Evolutionary conservation across 768 basidiomycete species (phyloP), one percentile per base, ranked within the genome.

Genomic region (Candolleomyces efflorescens): DNA sequence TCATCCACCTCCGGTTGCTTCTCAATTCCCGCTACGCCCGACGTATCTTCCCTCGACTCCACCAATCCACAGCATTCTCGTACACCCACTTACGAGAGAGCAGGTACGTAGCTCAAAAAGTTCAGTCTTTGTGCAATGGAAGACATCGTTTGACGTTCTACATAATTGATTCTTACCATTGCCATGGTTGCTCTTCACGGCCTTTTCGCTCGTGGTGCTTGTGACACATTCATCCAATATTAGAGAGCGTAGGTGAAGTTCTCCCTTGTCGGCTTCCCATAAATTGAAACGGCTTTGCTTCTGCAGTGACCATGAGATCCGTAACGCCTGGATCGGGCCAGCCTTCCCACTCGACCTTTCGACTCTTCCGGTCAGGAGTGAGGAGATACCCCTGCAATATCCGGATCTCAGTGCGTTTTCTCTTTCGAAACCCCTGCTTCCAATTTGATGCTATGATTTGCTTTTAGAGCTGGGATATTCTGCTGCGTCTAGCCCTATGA

Each of bases 41-140:
- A 26, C 27, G n/a, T 17, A 4, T 48, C 18, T 1, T 10, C 9
- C 12, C 37, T 53, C 17, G 43, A 39, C 18, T 3, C 23, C 20
- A 22, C 7, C 44, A 23, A 20, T 23, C 11, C 44, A n/a, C 53
- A 92, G 90, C 62, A 77, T 92, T 41, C 75, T 91, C 1, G 78
- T 91, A 0, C 89, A 91, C 67, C 90, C 90, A 0, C 69, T 91
- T 46, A 91, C 90, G 11, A 77, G 79, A 32, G 86, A 90, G 64
- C 69, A 84, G 76, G 89, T 88, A 60, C 52, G 83, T 72, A 17
- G 9, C 4, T n/a, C n/a, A n/a, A n/a, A 32, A 32, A 43, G 18
- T 43, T 43, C 32, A 32, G 32, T 32, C 6, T 32, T 32, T 7
- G 32, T 32, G 32, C 32, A 32, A 32, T 32, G 32, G 32, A 32